Percentiles rank a stretch among this genome's conserved stretches.
Evolutionary conservation across 352 stramenopile genomes (phyloP).

Genomic region (Phytopythium aichiense): DNA sequence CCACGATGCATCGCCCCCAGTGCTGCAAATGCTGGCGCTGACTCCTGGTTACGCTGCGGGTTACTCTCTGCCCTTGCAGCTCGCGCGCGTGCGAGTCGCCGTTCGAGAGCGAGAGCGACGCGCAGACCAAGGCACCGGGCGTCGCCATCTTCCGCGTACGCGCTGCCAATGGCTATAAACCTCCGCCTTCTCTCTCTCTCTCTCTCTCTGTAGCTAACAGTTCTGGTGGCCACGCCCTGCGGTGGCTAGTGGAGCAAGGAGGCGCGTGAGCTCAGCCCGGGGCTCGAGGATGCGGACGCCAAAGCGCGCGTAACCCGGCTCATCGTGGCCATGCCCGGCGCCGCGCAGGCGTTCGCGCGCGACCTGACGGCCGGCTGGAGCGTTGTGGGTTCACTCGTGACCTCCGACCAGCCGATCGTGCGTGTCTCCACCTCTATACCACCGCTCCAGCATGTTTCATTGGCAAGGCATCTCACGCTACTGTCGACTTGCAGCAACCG

Average conservation of each 20-base stretch:
- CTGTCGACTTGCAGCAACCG: conserved; percentile 14
- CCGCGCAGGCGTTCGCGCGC: conserved; percentile 42
- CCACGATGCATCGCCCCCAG: not conserved
- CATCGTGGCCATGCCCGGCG: conserved; percentile 41
- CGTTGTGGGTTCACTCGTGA: conserved; percentile 44
- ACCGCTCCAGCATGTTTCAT: not conserved
- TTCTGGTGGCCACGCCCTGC: not conserved
- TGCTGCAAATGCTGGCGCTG: not conserved
- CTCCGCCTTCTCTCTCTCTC: not conserved
- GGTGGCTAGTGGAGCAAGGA: conserved; percentile 43
- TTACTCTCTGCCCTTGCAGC: conserved; percentile 12
- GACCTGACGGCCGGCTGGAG: conserved; percentile 41
- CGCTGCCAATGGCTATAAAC: not conserved
- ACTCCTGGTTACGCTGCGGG: not conserved
- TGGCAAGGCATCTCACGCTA: no score
- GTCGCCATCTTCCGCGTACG: conserved; percentile 62
- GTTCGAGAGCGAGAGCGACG: conserved; percentile 22
- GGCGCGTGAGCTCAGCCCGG: conserved; percentile 19
- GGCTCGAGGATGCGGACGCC: not conserved
- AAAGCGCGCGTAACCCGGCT: conserved; percentile 27
- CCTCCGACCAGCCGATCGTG: conserved; percentile 46
- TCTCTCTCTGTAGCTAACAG: not conserved
- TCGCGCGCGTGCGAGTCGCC: conserved; percentile 41
- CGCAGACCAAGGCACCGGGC: conserved; percentile 14
- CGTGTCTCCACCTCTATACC: conserved; percentile 1